Conservation (phyloP, 1,284 basidiomycete species). For the Cutaneotrichosporon spelunceum region DNA sequence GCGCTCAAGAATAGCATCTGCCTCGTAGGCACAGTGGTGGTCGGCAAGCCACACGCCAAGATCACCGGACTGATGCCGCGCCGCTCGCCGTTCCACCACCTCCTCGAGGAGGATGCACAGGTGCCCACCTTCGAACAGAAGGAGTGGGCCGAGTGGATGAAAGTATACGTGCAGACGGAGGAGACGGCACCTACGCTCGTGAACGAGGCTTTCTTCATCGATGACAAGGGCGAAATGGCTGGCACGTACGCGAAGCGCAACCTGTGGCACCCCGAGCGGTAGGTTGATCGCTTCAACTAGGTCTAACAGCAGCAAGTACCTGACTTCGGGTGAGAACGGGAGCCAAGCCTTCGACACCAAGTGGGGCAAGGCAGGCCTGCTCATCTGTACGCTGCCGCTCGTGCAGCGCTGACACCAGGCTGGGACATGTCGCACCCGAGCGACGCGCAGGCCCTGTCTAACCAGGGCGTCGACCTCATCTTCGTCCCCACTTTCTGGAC, state of each 20-base stretch:
- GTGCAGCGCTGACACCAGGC: conserved; percentile 27
- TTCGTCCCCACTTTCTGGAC: conserved; percentile 51
- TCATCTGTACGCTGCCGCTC: conserved; percentile 40
- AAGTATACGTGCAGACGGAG: conserved; percentile 28
- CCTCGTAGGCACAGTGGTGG: conserved; percentile 45
- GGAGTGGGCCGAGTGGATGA: conserved; percentile 36
- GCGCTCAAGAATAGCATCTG: conserved; percentile 33
- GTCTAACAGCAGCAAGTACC: conserved; percentile 38
- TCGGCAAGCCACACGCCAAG: conserved; percentile 24
- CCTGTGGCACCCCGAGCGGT: conserved; percentile 52
- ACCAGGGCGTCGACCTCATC: conserved; percentile 46
- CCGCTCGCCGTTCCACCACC: conserved; percentile 34
- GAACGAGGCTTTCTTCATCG: conserved; percentile 49
- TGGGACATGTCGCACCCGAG: conserved; percentile 50
- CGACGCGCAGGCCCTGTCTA: conserved; percentile 37
- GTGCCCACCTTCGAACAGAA: conserved; percentile 12
- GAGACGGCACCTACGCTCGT: conserved; percentile 27
- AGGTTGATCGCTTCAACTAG: conserved; percentile 6
- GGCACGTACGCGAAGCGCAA: conserved; percentile 48
- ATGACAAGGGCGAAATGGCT: conserved; percentile 34
- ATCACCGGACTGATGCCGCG: conserved; percentile 21
- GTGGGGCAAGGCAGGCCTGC: conserved; percentile 46
- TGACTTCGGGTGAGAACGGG: conserved; percentile 38
- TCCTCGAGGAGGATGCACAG: conserved; percentile 24
- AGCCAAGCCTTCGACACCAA: conserved; percentile 45